These are phyloP conservation scores for Globisporangium cederbergense DNA, from an alignment of 352 stramenopile species.

Conservation along the genomic window DNA sequence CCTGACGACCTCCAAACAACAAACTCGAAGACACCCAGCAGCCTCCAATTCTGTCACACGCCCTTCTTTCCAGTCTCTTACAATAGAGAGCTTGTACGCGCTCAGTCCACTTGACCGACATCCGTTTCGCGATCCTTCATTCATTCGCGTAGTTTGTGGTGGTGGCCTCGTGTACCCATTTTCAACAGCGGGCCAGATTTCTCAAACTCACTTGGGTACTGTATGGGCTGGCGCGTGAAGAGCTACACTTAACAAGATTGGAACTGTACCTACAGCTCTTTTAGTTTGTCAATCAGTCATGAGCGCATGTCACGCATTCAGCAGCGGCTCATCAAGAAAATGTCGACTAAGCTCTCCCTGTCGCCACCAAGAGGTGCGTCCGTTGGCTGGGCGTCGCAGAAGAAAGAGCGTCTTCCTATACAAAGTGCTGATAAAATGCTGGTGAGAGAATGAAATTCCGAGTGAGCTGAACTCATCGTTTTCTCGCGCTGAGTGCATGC, in stretches of 20 bases:
- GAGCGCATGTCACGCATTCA: not conserved
- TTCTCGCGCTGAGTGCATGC: not conserved
- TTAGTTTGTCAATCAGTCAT: no score
- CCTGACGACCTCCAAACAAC: not conserved
- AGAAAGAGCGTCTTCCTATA: not conserved
- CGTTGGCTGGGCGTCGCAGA: not conserved
- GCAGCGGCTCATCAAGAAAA: not conserved
- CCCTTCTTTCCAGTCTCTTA: not conserved
- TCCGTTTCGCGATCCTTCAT: not conserved
- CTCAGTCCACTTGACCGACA: not conserved
- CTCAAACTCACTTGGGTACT: no score
- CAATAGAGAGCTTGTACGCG: not conserved
- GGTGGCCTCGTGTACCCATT: not conserved
- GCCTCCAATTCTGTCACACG: not conserved
- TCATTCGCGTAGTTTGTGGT: not conserved
- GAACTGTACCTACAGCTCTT: no score
- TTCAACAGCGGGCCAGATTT: not conserved
- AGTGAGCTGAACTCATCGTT: constrained; percentile 5
- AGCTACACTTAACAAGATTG: no score
- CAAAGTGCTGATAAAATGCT: not conserved
- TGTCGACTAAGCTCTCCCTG: constrained; percentile 1
- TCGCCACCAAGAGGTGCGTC: constrained; percentile 8
- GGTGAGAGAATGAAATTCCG: not conserved
- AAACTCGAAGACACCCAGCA: not conserved
- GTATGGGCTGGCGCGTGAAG: no score